Evolutionary conservation across 768 basidiomycete genomes (phyloP).

Genomic region (Mycena alexandri): DNA sequence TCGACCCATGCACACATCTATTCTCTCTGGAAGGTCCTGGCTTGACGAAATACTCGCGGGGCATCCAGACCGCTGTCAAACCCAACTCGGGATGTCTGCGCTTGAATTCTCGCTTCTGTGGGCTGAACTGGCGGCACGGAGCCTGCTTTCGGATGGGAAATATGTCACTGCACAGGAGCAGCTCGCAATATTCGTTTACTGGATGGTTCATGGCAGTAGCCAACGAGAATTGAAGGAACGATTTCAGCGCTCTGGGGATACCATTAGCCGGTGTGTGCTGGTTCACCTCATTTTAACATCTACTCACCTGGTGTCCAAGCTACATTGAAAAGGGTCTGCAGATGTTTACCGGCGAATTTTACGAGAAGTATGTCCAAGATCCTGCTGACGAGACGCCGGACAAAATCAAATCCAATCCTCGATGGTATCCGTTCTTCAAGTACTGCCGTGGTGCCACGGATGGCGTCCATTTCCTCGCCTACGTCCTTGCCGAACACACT

Average conservation of each 20-base stretch:
- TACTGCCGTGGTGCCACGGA: too few species aligned
- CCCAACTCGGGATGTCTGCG: constrained; percentile 19
- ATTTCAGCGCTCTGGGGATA: constrained; percentile 4
- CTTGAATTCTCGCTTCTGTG: constrained; percentile 6
- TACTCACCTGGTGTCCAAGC: too few species aligned
- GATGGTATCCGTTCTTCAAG: background rate
- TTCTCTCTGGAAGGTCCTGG: constrained; percentile 29
- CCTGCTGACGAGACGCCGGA: too few species aligned
- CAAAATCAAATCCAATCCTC: too few species aligned
- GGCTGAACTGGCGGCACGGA: background rate
- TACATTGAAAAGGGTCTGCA: too few species aligned
- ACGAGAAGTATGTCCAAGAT: too few species aligned
- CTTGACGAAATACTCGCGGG: constrained; percentile 31
- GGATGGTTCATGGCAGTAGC: constrained; percentile 4
- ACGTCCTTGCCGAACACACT: background rate
- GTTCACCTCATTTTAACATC: too few species aligned
- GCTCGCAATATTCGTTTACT: constrained; percentile 1
- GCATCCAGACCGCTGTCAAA: constrained; percentile 23
- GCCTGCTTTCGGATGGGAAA: background rate
- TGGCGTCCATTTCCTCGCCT: too few species aligned
- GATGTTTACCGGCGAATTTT: too few species aligned
- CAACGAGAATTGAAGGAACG: constrained; percentile 4
- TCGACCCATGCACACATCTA: constrained; percentile 28
- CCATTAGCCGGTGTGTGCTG: background rate
- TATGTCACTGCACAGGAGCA: constrained; percentile 8